Percentiles rank a stretch among this genome's conserved stretches.
Evolutionary conservation across 441 rosid genomes (phyloP).

Genomic region (Corymbia calophylla): DNA sequence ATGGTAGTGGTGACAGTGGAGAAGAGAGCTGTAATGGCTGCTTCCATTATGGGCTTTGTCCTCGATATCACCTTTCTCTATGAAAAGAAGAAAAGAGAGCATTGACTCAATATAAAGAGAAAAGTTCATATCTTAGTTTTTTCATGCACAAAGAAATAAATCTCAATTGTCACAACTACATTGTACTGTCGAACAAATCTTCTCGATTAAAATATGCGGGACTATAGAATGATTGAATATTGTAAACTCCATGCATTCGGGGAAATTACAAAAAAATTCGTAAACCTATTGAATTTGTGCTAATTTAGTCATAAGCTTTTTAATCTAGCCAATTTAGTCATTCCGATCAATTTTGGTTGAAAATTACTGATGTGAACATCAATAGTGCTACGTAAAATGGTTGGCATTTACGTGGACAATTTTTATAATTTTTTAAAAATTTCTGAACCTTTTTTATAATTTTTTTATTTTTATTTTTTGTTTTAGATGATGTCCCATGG

Average conservation of each 20-base stretch:
- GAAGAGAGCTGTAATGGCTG: neutral
- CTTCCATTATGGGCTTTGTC: neutral
- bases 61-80: neutral
- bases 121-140: neutral
- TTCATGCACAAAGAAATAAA: neutral
- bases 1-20: neutral
- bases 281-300: no score
- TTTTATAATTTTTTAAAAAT: no score
- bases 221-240: neutral
- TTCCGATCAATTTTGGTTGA: no score
- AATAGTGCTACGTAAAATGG: neutral
- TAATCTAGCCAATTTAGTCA: no score
- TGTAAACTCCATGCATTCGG: neutral
- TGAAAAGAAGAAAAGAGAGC: neutral
- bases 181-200: neutral
- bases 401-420: neutral
- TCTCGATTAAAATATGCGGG: neutral
- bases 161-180: neutral
- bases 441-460: no score
- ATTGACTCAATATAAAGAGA: neutral
- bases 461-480: no score
- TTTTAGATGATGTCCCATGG: neutral
- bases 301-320: no score
- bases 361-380: no score
- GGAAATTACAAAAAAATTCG: neutral